phyloP scores from a whole-genome alignment of 768 basidiomycete genomes.

The Pholiota molesta region DNA sequence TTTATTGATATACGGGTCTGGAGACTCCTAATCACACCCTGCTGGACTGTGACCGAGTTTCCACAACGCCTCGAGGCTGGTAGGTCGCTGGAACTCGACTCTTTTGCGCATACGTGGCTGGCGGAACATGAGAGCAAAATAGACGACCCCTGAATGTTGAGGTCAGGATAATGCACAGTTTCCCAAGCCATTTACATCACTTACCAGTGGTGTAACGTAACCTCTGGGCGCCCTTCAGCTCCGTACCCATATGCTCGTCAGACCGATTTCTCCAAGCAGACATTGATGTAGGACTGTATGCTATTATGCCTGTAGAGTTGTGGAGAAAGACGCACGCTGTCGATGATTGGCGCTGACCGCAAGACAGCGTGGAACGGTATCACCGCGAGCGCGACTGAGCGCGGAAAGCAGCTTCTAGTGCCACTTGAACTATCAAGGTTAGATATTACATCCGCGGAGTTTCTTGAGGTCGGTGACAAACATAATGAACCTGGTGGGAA shows the following conservation, averaged over 20 bases:
- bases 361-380: slow-evolving; percentile 12
- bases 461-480: neutral
- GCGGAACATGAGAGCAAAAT: slow-evolving; percentile 9
- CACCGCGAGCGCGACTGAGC: neutral
- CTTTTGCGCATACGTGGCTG: slow-evolving; percentile 4
- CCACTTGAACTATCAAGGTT: neutral
- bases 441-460: slow-evolving; percentile 1
- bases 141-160: neutral
- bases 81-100: neutral
- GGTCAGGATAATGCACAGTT: neutral
- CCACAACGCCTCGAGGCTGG: neutral
- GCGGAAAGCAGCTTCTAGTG: slow-evolving; percentile 1
- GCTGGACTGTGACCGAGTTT: neutral
- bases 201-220: slow-evolving; percentile 1
- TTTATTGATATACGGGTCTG: slow-evolving; percentile 1
- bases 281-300: neutral
- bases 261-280: neutral
- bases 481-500: slow-evolving; percentile 6
- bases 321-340: slow-evolving; percentile 13
- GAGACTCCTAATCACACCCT: neutral
- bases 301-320: neutral
- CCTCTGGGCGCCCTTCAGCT: neutral
- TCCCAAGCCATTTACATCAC: neutral
- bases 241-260: neutral
- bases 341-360: neutral